Conservation (phyloP, 2,329 filamentous ascomycete species). For the Lachnellula subtilissima region DNA sequence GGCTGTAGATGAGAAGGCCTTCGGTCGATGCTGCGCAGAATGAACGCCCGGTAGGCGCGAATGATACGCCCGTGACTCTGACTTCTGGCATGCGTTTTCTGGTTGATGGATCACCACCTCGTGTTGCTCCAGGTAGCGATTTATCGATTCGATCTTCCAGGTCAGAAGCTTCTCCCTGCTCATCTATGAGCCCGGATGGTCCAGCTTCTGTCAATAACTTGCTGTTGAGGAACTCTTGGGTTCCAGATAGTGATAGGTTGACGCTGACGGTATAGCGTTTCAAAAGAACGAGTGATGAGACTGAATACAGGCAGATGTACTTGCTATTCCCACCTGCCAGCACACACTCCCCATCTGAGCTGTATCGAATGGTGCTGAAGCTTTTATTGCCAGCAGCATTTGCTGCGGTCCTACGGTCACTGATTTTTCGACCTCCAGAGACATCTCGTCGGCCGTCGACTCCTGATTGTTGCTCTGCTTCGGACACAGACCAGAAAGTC, state of each 20-base stretch:
- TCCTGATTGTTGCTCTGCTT: constrained; percentile 79
- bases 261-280: constrained; percentile 96
- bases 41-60: constrained; percentile 80
- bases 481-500: constrained; percentile 89
- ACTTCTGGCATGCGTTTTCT: constrained; percentile 76
- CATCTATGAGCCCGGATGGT: constrained; percentile 77
- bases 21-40: constrained; percentile 97
- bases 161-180: constrained; percentile 83
- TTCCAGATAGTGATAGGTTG: constrained; percentile 92
- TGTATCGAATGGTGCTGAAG: constrained; percentile 85
- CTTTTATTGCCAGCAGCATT: constrained; percentile 87
- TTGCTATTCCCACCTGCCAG: constrained; percentile 95
- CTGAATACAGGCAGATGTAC: constrained; percentile 97
- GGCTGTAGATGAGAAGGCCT: constrained; percentile 85
- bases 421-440: constrained; percentile 83
- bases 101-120: constrained; percentile 74
- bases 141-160: constrained; percentile 77
- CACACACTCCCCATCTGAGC: constrained; percentile 84
- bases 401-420: constrained; percentile 84
- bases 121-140: constrained; percentile 77
- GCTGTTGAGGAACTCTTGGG: constrained; percentile 95
- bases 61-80: constrained; percentile 76
- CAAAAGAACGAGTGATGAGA: constrained; percentile 80
- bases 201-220: constrained; percentile 87
- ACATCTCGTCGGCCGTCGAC: constrained; percentile 88